phyloP scores from a whole-genome alignment of 148 eudicot genomes.

The Chenopodium quinoa region DNA sequence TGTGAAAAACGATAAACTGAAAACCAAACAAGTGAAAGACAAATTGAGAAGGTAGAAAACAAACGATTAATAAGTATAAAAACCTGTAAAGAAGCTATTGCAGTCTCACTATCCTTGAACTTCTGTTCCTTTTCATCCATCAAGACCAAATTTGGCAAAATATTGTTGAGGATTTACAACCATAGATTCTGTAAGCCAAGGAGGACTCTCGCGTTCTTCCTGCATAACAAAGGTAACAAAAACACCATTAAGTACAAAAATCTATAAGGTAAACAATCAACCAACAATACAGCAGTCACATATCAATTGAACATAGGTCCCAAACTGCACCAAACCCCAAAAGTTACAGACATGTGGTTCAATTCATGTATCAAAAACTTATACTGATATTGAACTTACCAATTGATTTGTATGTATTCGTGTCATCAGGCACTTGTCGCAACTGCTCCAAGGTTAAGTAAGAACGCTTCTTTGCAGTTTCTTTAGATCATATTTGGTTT shows the following conservation, averaged over 20 bases:
- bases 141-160: conserved; percentile 61
- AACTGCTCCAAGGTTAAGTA: conserved; percentile 91
- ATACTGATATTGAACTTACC: conserved; percentile 37
- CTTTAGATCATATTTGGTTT: conserved; percentile 74
- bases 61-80: neutral
- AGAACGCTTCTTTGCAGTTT: conserved; percentile 90
- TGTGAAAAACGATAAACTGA: neutral
- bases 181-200: conserved; percentile 7
- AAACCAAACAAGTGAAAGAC: conserved; percentile 2
- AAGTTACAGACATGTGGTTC: neutral
- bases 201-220: conserved; percentile 78
- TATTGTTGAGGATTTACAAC: neutral
- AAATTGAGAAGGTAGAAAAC: no score
- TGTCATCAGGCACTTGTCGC: conserved; percentile 70
- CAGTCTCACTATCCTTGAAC: conserved; percentile 78
- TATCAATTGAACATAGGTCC: neutral
- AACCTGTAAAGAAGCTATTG: conserved; percentile 85
- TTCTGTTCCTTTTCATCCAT: conserved; percentile 80
- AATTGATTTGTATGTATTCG: conserved; percentile 91
- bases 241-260: conserved; percentile 4
- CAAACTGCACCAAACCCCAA: neutral
- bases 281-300: neutral
- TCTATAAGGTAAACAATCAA: neutral
- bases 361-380: neutral
- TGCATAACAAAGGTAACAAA: conserved; percentile 45